phyloP scores from a whole-genome alignment of 1,284 basidiomycete species.

The Rhodotorula sp. region DNA sequence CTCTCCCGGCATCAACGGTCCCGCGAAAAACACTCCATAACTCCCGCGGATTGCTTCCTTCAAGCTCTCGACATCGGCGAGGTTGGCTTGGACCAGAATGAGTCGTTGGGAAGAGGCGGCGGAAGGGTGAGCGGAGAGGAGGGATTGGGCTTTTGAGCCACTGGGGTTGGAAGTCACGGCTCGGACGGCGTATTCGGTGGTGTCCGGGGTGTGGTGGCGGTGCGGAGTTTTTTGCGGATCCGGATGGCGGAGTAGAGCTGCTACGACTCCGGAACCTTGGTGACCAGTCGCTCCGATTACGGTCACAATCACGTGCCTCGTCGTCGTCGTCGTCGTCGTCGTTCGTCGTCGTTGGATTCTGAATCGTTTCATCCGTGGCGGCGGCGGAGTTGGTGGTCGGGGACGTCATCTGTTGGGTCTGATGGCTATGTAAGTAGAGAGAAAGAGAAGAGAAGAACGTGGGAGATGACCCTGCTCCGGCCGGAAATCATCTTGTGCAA shows the following conservation, averaged over 20 bases:
- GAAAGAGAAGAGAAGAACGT: too few relatives aligned
- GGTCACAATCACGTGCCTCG: constrained; percentile 20
- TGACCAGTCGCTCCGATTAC: constrained; percentile 19
- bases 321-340: background rate
- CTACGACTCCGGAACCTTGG: constrained; percentile 24
- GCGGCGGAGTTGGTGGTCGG: too few relatives aligned
- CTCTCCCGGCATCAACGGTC: background rate
- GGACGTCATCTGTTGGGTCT: too few relatives aligned
- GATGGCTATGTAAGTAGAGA: too few relatives aligned
- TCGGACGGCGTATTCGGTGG: constrained; percentile 11
- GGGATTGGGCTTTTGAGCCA: constrained; percentile 6
- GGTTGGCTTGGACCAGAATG: constrained; percentile 12
- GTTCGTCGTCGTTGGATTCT: background rate
- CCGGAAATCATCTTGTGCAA: too few relatives aligned
- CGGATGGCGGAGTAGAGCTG: constrained; percentile 18
- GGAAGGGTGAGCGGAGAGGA: constrained; percentile 1
- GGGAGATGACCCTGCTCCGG: too few relatives aligned
- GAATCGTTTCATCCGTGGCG: too few relatives aligned
- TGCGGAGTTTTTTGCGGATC: too few relatives aligned
- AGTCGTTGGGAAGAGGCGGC: background rate
- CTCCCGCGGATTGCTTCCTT: constrained; percentile 9
- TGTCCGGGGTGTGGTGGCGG: too few relatives aligned
- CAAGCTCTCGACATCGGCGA: constrained; percentile 15
- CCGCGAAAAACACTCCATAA: constrained; percentile 9
- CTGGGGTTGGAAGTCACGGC: constrained; percentile 16